phyloP scores from a whole-genome alignment of 176 grass and related monocot genomes.

The Ensete glaucum region DNA sequence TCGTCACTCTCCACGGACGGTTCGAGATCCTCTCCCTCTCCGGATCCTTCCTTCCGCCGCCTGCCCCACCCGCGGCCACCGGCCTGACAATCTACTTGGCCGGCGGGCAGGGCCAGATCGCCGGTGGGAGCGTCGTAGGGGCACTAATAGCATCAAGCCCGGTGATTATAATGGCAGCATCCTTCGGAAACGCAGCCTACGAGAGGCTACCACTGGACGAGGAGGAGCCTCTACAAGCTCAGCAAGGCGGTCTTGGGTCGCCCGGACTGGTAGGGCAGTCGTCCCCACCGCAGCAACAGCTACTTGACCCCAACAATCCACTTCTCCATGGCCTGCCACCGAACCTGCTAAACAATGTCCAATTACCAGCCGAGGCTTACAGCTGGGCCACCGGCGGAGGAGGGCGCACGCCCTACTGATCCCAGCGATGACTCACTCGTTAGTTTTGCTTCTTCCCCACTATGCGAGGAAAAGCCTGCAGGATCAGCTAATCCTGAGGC shows the following conservation, averaged over 20 bases:
- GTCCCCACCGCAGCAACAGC: conserved; percentile 36
- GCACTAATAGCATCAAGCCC: conserved; percentile 59
- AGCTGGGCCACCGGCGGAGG: conserved; percentile 34
- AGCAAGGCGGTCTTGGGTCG: conserved; percentile 13
- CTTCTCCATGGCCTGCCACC: conserved; percentile 46
- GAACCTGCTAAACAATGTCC: conserved; percentile 68
- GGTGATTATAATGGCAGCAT: conserved; percentile 81
- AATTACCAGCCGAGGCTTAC: conserved; percentile 44
- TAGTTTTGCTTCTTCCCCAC: neutral
- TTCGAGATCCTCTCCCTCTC: conserved; percentile 91
- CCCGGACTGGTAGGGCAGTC: conserved; percentile 37
- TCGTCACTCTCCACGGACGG: conserved; percentile 46
- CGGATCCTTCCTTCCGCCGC: conserved; percentile 78
- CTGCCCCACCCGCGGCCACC: conserved; percentile 58
- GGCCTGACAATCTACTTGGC: conserved; percentile 82
- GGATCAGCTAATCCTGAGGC: neutral
- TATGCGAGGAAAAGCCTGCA: neutral
- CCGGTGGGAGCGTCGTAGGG: conserved; percentile 65
- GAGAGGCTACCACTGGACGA: conserved; percentile 81
- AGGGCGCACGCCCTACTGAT: neutral
- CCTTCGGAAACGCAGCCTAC: conserved; percentile 84
- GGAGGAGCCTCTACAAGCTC: conserved; percentile 39
- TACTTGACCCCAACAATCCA: conserved; percentile 26
- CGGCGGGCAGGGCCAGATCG: conserved; percentile 77
- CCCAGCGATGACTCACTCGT: neutral